A percentile compares a stretch with the other conserved stretches of the same genome.
phyloP scores from a whole-genome alignment of 768 basidiomycete species.

The Fomitopsis pulvina region DNA sequence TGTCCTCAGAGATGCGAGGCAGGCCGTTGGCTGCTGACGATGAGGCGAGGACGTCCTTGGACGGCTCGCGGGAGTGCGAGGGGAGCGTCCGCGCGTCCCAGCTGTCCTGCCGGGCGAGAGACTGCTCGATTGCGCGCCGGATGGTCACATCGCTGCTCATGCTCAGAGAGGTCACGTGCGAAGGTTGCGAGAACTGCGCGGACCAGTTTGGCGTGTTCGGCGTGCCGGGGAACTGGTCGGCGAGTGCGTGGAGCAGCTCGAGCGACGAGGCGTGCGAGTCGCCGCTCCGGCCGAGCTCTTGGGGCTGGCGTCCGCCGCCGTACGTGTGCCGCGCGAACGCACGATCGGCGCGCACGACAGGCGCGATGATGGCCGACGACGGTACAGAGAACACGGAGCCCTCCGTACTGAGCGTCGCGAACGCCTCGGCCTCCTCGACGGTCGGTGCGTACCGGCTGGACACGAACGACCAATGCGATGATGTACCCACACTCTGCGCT shows the following conservation, averaged over 20 bases:
- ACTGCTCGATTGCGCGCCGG: not conserved
- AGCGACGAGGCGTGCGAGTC: slow-evolving; percentile 36
- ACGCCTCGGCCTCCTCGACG: not conserved
- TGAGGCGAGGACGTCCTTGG: not conserved
- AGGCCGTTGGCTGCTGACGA: not conserved
- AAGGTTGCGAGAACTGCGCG: not conserved
- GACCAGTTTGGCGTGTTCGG: slow-evolving; percentile 26
- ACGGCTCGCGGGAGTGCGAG: not conserved
- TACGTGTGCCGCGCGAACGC: slow-evolving; percentile 4
- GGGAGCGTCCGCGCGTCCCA: not conserved
- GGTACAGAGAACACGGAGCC: not conserved
- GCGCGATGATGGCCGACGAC: slow-evolving; percentile 1
- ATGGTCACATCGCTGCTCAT: not conserved
- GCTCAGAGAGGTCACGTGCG: not conserved
- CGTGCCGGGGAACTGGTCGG: slow-evolving; percentile 46
- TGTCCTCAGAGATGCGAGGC: not conserved
- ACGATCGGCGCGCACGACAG: not conserved
- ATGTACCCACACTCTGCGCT: too few species aligned
- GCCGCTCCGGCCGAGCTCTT: not conserved
- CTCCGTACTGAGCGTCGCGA: not conserved
- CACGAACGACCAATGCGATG: not conserved
- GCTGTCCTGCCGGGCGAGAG: not conserved
- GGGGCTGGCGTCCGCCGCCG: not conserved
- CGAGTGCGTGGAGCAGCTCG: slow-evolving; percentile 42
- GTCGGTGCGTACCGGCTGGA: not conserved